Conservation (phyloP, 2,329 filamentous ascomycete species). For the Cercospora brassicicola region DNA sequence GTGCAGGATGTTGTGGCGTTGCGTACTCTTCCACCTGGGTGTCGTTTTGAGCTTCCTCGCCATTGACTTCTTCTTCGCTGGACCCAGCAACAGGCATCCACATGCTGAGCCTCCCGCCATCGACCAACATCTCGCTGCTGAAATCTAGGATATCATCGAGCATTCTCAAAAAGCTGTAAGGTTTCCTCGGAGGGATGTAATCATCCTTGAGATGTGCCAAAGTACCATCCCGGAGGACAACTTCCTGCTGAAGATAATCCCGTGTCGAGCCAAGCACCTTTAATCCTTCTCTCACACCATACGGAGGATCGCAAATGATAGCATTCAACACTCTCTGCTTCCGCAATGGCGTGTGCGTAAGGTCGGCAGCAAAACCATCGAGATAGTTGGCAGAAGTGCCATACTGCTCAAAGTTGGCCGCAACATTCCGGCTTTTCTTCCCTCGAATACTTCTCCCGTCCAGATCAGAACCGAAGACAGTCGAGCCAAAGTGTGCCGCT, state of each 20-base stretch:
- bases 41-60: conserved; percentile 16
- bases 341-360: conserved; percentile 78
- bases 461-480: conserved; percentile 85
- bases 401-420: conserved; percentile 84
- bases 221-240: conserved; percentile 67
- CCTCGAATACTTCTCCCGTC: conserved; percentile 87
- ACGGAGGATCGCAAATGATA: conserved; percentile 93
- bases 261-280: conserved; percentile 80
- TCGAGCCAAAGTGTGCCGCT: conserved; percentile 83
- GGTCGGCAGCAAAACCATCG: conserved; percentile 78
- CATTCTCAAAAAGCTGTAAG: conserved; percentile 89
- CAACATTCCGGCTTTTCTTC: conserved; percentile 55
- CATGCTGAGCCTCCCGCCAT: conserved; percentile 78
- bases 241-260: conserved; percentile 48
- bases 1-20: conserved; percentile 71
- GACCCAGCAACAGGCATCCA: conserved; percentile 91
- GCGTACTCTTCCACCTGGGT: conserved; percentile 64
- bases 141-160: conserved; percentile 87
- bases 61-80: conserved; percentile 49
- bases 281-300: conserved; percentile 88
- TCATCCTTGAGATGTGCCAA: conserved; percentile 66
- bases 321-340: conserved; percentile 69
- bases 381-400: conserved; percentile 64
- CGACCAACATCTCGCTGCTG: conserved; percentile 71
- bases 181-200: conserved; percentile 84